These are phyloP conservation scores for Polytrichum commune DNA, from an alignment of 225 moss, liverwort and hornwort genomes.

Conservation along the genomic window DNA sequence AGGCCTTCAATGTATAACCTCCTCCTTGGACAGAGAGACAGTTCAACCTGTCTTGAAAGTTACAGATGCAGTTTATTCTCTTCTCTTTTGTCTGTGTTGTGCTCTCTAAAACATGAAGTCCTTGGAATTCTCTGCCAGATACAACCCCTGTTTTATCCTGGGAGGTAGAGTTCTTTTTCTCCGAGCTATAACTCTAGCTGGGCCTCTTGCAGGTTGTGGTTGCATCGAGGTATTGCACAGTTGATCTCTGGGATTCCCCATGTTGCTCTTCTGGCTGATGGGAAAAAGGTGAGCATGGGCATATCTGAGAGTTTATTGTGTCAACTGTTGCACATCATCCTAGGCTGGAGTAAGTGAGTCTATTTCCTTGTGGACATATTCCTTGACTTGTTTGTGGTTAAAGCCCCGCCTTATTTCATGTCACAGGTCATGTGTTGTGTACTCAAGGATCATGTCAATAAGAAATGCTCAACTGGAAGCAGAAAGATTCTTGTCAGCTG, in stretches of 20 bases:
- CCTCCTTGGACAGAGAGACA: neutral
- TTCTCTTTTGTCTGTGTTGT: no score
- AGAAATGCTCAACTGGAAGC: neutral
- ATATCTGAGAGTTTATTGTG: neutral
- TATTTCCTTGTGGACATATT: neutral
- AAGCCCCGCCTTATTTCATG: neutral
- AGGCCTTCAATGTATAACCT: neutral
- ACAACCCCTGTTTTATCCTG: no score
- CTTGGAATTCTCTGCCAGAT: no score
- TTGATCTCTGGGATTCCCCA: conserved; percentile 63
- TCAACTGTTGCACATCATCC: neutral
- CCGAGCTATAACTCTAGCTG: neutral
- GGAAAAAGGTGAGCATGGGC: conserved; percentile 50
- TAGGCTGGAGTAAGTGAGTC: neutral
- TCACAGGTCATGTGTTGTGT: neutral
- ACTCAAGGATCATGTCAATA: neutral
- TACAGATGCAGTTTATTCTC: neutral
- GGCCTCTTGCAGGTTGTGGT: conserved; percentile 53
- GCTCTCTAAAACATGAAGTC: no score
- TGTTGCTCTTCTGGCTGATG: conserved; percentile 56
- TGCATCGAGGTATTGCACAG: conserved; percentile 68
- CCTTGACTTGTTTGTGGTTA: neutral
- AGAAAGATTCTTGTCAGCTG: neutral
- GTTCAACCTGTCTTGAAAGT: neutral
- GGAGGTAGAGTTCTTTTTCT: no score